Conservation (phyloP, 768 basidiomycete genomes). For the Phallus indusiatus region DNA sequence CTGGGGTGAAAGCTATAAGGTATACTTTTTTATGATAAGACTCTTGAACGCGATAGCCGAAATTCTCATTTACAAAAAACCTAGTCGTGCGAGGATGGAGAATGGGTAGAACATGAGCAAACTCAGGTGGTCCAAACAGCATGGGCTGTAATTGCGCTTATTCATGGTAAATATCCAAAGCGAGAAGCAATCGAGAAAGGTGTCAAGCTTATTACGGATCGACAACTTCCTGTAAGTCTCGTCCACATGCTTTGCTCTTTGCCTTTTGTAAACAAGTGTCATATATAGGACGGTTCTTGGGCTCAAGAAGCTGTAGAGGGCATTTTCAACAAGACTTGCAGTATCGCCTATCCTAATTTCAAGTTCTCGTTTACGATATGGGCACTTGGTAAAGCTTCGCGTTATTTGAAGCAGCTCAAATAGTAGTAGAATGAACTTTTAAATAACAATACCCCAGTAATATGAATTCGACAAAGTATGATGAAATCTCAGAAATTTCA, state of each 20-base stretch:
- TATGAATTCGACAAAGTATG: no score
- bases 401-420: slow-evolving; percentile 50
- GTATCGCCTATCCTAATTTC: slow-evolving; percentile 86
- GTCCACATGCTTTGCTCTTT: background rate
- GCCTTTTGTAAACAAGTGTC: background rate
- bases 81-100: slow-evolving; percentile 81
- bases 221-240: slow-evolving; percentile 64
- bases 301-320: slow-evolving; percentile 92
- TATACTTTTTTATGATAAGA: slow-evolving; percentile 23
- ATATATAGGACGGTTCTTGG: slow-evolving; percentile 81
- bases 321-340: slow-evolving; percentile 82
- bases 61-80: background rate
- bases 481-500: no score
- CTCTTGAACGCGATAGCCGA: background rate
- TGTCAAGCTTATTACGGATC: slow-evolving; percentile 75
- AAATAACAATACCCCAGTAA: no score
- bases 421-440: background rate
- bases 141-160: slow-evolving; percentile 87
- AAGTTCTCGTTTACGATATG: slow-evolving; percentile 94
- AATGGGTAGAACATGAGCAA: slow-evolving; percentile 74
- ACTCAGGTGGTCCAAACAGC: slow-evolving; percentile 88
- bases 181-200: slow-evolving; percentile 66
- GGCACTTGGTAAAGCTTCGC: slow-evolving; percentile 85
- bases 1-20: slow-evolving; percentile 98
- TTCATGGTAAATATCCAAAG: slow-evolving; percentile 82